Evolutionary conservation across 2,329 filamentous ascomycete genomes (phyloP).

Genomic region (Rhytidhysteron rufulum): DNA sequence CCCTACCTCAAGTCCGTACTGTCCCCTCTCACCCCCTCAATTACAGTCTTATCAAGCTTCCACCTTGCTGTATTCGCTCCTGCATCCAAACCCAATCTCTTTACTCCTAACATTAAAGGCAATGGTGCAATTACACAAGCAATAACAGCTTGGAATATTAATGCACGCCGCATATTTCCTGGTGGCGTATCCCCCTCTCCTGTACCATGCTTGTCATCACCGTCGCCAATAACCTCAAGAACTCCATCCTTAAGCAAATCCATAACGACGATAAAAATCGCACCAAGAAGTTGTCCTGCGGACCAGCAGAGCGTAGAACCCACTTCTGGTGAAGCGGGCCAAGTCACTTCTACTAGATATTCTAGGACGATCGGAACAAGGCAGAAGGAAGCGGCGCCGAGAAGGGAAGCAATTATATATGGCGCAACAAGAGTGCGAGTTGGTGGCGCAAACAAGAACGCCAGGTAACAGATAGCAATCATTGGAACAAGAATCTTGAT

Average conservation of each 20-base stretch:
- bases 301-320: constrained; percentile 81
- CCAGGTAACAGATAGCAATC: constrained; percentile 68
- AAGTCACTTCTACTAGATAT: constrained; percentile 80
- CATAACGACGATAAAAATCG: constrained; percentile 77
- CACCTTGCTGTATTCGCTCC: constrained; percentile 23
- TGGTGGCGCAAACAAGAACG: constrained; percentile 74
- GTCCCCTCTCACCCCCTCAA: constrained; percentile 6
- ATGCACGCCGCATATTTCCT: constrained; percentile 66
- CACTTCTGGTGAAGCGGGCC: constrained; percentile 82
- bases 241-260: constrained; percentile 60
- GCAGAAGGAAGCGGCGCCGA: constrained; percentile 77
- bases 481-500: constrained; percentile 74
- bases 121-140: constrained; percentile 62
- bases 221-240: constrained; percentile 23
- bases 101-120: constrained; percentile 63
- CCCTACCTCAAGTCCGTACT: too few species aligned
- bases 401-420: constrained; percentile 68
- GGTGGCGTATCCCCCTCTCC: constrained; percentile 48
- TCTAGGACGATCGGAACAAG: constrained; percentile 83
- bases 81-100: constrained; percentile 53
- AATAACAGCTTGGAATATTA: constrained; percentile 77
- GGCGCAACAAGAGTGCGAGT: constrained; percentile 61
- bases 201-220: constrained; percentile 11
- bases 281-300: constrained; percentile 80
- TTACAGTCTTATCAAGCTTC: constrained; percentile 28